These are phyloP conservation scores for Taxillus chinensis DNA, from an alignment of 164 flowering plant species.

Conservation along the genomic window DNA sequence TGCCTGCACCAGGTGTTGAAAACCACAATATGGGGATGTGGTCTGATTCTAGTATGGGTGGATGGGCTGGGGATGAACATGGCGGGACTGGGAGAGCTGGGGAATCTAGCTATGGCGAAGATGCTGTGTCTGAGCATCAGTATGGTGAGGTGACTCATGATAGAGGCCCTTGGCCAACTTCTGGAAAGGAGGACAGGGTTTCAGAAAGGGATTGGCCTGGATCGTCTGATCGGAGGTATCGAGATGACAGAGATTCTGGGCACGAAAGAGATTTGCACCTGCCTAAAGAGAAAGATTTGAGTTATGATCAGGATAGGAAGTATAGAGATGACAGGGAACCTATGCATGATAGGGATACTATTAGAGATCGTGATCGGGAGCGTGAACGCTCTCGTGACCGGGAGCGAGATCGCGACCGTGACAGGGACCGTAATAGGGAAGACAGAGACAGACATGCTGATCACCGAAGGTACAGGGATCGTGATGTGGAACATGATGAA, in stretches of 20 bases:
- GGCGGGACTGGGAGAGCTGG: constrained; percentile 52
- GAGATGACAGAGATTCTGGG: constrained; percentile 65
- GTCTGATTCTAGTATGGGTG: constrained; percentile 64
- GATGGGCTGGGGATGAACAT: constrained; percentile 77
- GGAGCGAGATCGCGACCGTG: constrained; percentile 32
- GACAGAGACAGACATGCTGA: constrained; percentile 57
- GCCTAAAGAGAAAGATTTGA: constrained; percentile 56
- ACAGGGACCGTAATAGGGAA: constrained; percentile 48
- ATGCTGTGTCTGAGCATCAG: constrained; percentile 76
- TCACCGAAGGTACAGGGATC: constrained; percentile 56
- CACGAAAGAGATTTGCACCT: constrained; percentile 35
- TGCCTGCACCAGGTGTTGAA: constrained; percentile 61
- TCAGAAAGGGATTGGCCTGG: constrained; percentile 71
- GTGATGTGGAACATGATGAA: constrained; percentile 53
- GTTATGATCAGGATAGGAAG: constrained; percentile 49
- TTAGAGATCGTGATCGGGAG: constrained; percentile 34
- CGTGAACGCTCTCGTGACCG: constrained; percentile 40
- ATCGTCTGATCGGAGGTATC: constrained; percentile 59
- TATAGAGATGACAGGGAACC: constrained; percentile 59
- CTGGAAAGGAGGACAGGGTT: constrained; percentile 57
- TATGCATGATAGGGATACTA: constrained; percentile 40
- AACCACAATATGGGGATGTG: constrained; percentile 79
- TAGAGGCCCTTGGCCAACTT: constrained; percentile 44
- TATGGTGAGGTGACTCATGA: constrained; percentile 78
- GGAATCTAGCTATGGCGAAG: constrained; percentile 87